Percentiles rank a stretch among this genome's conserved stretches.
Evolutionary conservation across 1,284 basidiomycete genomes (phyloP).

Genomic region (Pyrrhoderma noxium): DNA sequence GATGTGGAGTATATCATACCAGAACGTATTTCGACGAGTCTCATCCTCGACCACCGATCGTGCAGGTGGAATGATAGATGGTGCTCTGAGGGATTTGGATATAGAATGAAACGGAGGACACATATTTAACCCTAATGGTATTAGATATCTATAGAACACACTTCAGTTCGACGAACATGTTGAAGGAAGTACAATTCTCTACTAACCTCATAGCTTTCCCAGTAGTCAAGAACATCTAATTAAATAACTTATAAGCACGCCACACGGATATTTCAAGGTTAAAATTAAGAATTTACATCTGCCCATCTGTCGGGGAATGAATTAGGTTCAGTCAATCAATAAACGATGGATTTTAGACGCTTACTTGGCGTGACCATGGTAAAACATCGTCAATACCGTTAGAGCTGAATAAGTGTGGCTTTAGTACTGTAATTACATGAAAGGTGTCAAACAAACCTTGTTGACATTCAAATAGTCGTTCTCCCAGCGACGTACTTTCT

Average conservation of each 20-base stretch:
- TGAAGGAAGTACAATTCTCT: neutral
- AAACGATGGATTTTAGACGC: conserved; percentile 15
- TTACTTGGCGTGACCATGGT: conserved; percentile 63
- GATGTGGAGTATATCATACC: conserved; percentile 27
- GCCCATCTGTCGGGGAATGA: conserved; percentile 1
- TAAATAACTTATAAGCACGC: neutral
- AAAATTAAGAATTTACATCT: conserved; percentile 16
- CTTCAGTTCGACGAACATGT: neutral
- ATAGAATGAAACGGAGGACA: conserved; percentile 63
- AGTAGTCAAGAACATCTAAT: conserved; percentile 53
- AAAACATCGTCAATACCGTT: conserved; percentile 61
- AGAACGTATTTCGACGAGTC: conserved; percentile 62
- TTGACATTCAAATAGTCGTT: conserved; percentile 50
- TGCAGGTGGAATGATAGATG: conserved; percentile 52
- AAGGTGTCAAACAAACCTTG: conserved; percentile 41
- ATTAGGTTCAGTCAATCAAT: neutral
- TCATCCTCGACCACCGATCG: conserved; percentile 61
- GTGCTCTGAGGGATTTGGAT: conserved; percentile 41
- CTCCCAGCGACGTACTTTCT: conserved; percentile 40
- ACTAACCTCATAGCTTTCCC: conserved; percentile 44
- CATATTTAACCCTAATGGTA: conserved; percentile 62
- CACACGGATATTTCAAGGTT: conserved; percentile 2
- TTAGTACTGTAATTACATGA: neutral
- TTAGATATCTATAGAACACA: conserved; percentile 29
- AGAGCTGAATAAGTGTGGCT: conserved; percentile 35